phyloP scores from a whole-genome alignment of 2,329 filamentous ascomycete species.

The Sclerotinia nivalis region DNA sequence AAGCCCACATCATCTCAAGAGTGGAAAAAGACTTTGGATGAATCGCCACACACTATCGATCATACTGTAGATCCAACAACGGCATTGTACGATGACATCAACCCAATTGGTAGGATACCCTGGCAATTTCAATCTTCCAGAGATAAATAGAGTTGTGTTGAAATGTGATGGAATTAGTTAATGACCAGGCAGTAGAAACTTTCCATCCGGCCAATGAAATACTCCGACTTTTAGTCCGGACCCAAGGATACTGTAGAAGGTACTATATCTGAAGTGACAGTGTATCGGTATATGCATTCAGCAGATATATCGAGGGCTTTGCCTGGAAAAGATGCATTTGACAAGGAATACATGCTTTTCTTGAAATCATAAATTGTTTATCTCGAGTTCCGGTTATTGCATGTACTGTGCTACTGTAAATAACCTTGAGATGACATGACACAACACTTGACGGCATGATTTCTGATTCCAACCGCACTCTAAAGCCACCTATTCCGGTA shows the following conservation, averaged over 20 bases:
- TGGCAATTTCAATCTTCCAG: background rate
- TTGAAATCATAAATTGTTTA: conserved; percentile 18
- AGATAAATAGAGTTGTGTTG: conserved; percentile 7
- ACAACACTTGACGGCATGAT: conserved; percentile 23
- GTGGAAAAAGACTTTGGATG: conserved; percentile 20
- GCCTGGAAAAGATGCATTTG: conserved; percentile 3
- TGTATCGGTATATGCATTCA: conserved; percentile 15
- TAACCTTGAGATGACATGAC: conserved; percentile 22
- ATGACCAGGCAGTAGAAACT: background rate
- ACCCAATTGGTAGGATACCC: background rate
- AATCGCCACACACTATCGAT: conserved; percentile 10
- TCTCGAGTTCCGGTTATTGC: conserved; percentile 19
- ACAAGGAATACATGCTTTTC: conserved; percentile 10
- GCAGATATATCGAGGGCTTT: background rate
- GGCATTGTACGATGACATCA: conserved; percentile 1
- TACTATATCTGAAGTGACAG: conserved; percentile 15
- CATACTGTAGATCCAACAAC: conserved; percentile 23
- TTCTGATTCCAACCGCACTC: conserved; percentile 12
- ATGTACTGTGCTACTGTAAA: conserved; percentile 18
- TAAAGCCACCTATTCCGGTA: conserved; percentile 11
- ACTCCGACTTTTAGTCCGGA: conserved; percentile 3
- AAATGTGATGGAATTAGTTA: conserved; percentile 3
- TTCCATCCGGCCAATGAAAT: conserved; percentile 10
- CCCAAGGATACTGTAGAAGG: background rate
- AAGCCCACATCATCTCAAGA: conserved; percentile 17